These are phyloP conservation scores for Musa balbisiana DNA, from an alignment of 202 grass and related monocot species.

Conservation along the genomic window DNA sequence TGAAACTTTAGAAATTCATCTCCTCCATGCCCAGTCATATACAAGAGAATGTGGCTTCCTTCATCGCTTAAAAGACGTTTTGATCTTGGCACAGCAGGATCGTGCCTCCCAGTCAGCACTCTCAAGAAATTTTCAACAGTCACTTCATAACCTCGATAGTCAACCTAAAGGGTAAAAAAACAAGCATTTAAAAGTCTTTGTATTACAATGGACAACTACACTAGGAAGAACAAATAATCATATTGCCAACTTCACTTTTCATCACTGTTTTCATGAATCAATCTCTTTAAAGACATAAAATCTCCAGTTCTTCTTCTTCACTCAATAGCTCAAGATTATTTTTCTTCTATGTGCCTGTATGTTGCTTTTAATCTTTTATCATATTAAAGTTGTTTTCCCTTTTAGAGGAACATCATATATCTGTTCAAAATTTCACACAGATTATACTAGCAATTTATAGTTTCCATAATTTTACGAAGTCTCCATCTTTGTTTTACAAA, in stretches of 20 bases:
- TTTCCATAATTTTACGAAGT: too few species aligned
- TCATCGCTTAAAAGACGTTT: conserved; percentile 94
- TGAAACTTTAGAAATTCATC: conserved; percentile 99
- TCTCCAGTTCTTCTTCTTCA: too few species aligned
- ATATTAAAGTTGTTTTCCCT: too few species aligned
- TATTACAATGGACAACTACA: neutral
- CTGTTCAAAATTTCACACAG: too few species aligned
- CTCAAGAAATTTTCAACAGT: conserved; percentile 93
- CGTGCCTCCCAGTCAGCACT: conserved; percentile 80
- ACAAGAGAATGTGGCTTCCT: conserved; percentile 95
- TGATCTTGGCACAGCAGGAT: conserved; percentile 73
- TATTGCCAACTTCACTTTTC: neutral
- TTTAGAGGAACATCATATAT: too few species aligned
- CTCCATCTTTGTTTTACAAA: too few species aligned
- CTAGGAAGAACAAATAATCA: neutral
- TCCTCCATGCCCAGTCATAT: conserved; percentile 98
- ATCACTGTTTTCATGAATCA: neutral
- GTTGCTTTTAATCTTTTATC: too few species aligned
- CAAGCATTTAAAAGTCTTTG: neutral
- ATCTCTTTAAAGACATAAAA: neutral
- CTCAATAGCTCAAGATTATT: neutral
- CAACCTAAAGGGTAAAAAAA: conserved; percentile 44
- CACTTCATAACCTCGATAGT: conserved; percentile 96
- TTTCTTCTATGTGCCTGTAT: neutral
- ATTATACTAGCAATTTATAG: too few species aligned